Evolutionary conservation across 2,329 filamentous ascomycete genomes (phyloP), one percentile per base, ranked within the genome.

Genomic region (Aspergillus viridinutans): DNA sequence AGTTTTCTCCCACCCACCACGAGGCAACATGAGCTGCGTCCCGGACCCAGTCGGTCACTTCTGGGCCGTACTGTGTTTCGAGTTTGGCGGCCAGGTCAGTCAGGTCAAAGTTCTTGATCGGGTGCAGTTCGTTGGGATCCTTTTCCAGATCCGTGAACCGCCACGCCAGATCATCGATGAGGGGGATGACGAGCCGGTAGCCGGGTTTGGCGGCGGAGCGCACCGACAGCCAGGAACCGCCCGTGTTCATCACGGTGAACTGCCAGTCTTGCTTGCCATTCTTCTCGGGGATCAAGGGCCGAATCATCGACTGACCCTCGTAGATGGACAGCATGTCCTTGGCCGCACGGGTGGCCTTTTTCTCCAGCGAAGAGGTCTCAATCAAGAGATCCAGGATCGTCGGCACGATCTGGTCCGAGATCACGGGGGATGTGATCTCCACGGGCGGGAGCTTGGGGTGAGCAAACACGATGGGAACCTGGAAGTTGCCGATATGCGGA

Each of bases 221-320:
- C 21, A 72, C 56, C 0, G 67, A 64, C 3, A 72, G 61, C 68
- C 68, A 69, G 0, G 69, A 64, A 1, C 68, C 67, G n/a, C 69
- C 70, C 0, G 70, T 70, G 58, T 72, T 72, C 67, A 72, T 70
- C 26, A 69, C 69, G 14, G 67, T 71, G 59, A 72, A 72, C 42
- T 72, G 70, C 70, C 70, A 72, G 52, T 68, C 62, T 38, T 68
- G 57, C 21, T 53, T 61, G 14, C 59, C 60, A 21, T 68, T 56
- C n/a, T 58, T 26, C 40, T 64, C 58, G 7, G 60, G 60, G 43
- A 64, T 60, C 35, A 67, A 56, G 1, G 64, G 64, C 4, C 69
- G 68, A 57, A 72, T 67, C 49, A 72, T 57, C 4, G 69, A 72
- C 54, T 72, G 70, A 10, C 70, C 69, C 53, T 72, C 69, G 52